phyloP scores from a whole-genome alignment of 441 rosid species.

The Dalechampia spathulata region DNA sequence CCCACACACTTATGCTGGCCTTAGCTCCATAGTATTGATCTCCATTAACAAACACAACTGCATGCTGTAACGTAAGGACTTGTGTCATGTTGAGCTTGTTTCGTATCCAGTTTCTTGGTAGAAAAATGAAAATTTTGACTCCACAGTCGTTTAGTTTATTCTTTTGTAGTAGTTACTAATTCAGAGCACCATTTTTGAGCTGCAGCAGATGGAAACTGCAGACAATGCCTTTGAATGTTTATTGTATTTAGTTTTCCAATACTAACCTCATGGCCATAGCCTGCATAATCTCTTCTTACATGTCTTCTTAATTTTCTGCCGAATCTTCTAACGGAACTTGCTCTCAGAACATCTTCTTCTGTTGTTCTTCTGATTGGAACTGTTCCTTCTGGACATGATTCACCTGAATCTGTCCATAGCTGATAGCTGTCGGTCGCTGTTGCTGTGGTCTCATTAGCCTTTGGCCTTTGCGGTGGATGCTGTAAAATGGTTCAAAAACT shows the following conservation, averaged over 20 bases:
- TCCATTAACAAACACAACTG: conserved; percentile 89
- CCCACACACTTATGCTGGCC: conserved; percentile 91
- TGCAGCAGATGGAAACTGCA: too few relatives aligned
- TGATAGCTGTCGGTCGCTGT: conserved; percentile 38
- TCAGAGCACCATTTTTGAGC: too few relatives aligned
- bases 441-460: conserved; percentile 28
- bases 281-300: conserved; percentile 65
- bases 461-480: conserved; percentile 82
- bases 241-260: too few relatives aligned
- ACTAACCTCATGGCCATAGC: conserved; percentile 80
- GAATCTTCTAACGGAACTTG: conserved; percentile 47
- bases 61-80: conserved; percentile 46
- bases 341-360: conserved; percentile 66
- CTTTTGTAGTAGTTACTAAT: too few relatives aligned
- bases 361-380: conserved; percentile 80
- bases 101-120: too few relatives aligned
- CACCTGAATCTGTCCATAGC: conserved; percentile 66
- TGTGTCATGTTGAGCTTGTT: too few relatives aligned
- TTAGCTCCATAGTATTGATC: conserved; percentile 93
- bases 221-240: too few relatives aligned
- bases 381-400: conserved; percentile 80
- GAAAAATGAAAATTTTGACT: too few relatives aligned
- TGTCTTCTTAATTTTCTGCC: conserved; percentile 62
- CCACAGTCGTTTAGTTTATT: too few relatives aligned
- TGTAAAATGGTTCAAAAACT: conserved; percentile 37